These are phyloP conservation scores for Cryptococcus floricola DNA, from an alignment of 1,284 basidiomycete genomes.

Conservation along the genomic window DNA sequence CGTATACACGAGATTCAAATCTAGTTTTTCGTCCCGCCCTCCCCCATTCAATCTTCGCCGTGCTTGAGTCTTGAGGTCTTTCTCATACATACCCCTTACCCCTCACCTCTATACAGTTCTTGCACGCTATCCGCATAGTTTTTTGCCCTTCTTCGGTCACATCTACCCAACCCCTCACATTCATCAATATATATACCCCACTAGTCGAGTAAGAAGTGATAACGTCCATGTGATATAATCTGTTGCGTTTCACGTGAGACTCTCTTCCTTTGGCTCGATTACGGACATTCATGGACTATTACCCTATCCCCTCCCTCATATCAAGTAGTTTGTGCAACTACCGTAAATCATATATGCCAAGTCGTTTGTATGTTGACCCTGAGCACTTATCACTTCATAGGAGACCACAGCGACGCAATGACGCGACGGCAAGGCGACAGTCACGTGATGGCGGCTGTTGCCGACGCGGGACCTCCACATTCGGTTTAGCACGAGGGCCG, in stretches of 20 bases:
- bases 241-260: neutral
- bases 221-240: conserved; percentile 6
- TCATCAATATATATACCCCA: neutral
- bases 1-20: neutral
- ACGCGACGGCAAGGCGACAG: too few relatives aligned
- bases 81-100: neutral
- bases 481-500: too few relatives aligned
- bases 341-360: too few relatives aligned
- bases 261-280: too few relatives aligned
- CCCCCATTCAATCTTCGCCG: neutral
- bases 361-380: too few relatives aligned
- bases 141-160: neutral
- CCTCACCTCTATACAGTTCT: neutral
- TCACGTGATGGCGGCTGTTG: too few relatives aligned
- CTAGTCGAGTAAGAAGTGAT: neutral
- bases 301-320: too few relatives aligned
- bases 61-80: conserved; percentile 5
- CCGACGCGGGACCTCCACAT: too few relatives aligned
- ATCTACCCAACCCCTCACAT: neutral
- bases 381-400: too few relatives aligned
- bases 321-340: too few relatives aligned
- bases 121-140: conserved; percentile 1
- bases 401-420: too few relatives aligned
- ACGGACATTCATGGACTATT: too few relatives aligned
- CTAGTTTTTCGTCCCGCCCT: neutral